phyloP scores from a whole-genome alignment of 1,284 basidiomycete species.

The Peniophora sp. region DNA sequence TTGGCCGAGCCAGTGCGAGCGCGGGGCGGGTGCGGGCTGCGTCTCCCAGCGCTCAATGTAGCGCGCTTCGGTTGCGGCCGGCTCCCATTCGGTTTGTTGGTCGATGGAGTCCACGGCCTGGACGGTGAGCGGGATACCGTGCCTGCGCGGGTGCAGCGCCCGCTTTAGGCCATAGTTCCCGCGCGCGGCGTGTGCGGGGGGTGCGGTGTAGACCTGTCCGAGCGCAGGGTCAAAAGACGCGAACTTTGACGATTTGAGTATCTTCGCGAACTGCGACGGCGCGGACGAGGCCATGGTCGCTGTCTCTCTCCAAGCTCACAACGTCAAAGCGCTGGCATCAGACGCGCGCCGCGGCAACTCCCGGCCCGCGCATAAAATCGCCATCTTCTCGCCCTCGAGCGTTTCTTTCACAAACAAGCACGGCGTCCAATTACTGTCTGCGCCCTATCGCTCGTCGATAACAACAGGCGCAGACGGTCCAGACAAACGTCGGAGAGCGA shows the following conservation, averaged over 20 bases:
- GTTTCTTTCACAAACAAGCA: conserved; percentile 7
- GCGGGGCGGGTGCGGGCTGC: conserved; percentile 47
- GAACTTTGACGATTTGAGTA: conserved; percentile 72
- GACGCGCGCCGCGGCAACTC: no score
- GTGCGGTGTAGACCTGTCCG: conserved; percentile 62
- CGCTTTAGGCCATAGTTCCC: conserved; percentile 79
- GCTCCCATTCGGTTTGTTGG: conserved; percentile 69
- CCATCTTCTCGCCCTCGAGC: not conserved
- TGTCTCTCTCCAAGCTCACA: conserved; percentile 6
- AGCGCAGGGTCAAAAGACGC: conserved; percentile 68
- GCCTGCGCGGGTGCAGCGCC: conserved; percentile 49
- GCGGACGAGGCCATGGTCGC: conserved; percentile 26
- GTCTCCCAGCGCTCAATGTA: conserved; percentile 55
- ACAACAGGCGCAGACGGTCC: conserved; percentile 62
- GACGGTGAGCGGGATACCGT: conserved; percentile 42
- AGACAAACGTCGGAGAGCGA: conserved; percentile 80
- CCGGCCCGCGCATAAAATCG: not conserved
- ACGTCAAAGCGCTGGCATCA: not conserved
- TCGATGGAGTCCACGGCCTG: conserved; percentile 57
- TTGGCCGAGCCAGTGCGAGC: conserved; percentile 8
- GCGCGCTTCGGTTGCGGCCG: conserved; percentile 51
- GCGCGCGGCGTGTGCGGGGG: conserved; percentile 57
- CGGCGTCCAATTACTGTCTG: conserved; percentile 75
- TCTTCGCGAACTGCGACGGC: conserved; percentile 59
- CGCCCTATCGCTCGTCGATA: conserved; percentile 34